These are phyloP conservation scores for Sindora glabra DNA, from an alignment of 306 rosid genomes.

Conservation along the genomic window DNA sequence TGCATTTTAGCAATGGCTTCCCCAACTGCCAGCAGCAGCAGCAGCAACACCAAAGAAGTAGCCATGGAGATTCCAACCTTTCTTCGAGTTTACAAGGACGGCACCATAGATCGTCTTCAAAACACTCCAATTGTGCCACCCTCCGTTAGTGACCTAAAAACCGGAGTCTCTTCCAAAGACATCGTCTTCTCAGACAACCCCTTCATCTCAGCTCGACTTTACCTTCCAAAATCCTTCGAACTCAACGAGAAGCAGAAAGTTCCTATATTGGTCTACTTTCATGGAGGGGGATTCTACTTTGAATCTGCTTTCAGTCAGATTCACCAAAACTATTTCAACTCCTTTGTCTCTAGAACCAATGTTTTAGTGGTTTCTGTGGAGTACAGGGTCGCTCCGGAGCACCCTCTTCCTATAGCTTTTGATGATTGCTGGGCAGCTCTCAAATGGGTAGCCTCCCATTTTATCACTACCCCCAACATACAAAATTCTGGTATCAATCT, in stretches of 20 bases:
- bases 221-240: conserved; percentile 12
- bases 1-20: too few species aligned
- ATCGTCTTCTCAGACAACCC: conserved; percentile 18
- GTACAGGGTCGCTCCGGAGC: conserved; percentile 22
- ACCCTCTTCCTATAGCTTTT: conserved; percentile 13
- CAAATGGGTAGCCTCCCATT: conserved; percentile 9
- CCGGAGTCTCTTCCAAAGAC: conserved; percentile 29
- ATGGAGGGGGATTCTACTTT: conserved; percentile 17
- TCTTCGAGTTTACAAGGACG: conserved; percentile 13
- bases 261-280: conserved; percentile 29
- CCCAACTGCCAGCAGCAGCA: too few species aligned
- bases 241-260: not conserved
- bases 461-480: not conserved
- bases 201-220: conserved; percentile 13
- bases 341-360: conserved; percentile 13
- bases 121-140: conserved; percentile 13
- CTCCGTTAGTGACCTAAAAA: conserved; percentile 6
- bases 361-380: conserved; percentile 25
- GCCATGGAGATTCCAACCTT: conserved; percentile 8
- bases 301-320: conserved; percentile 21
- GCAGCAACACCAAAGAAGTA: conserved; percentile 7
- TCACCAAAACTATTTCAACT: conserved; percentile 13
- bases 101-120: conserved; percentile 10
- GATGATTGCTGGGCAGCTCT: conserved; percentile 25
- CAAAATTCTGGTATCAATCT: too few species aligned